Percentiles rank a stretch among this genome's conserved stretches.
phyloP scores from a whole-genome alignment of 371 early-diverging fungal genomes.

The Mortierella sp. region DNA sequence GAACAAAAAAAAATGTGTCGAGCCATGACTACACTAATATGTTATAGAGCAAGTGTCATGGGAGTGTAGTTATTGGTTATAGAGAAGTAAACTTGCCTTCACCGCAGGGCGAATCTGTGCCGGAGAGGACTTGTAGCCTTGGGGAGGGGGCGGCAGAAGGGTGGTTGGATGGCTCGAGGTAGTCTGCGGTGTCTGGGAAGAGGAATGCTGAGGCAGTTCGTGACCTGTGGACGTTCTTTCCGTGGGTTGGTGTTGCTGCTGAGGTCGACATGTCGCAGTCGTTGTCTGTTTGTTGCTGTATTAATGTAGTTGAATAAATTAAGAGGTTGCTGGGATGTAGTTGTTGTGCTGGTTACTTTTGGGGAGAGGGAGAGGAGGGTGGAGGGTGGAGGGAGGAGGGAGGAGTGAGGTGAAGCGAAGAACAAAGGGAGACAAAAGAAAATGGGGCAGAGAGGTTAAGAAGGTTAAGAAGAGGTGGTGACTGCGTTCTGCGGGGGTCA shows the following conservation, averaged over 20 bases:
- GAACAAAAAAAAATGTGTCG: not conserved
- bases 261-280: not conserved
- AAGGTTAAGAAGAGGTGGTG: not conserved
- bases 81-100: constrained; percentile 38
- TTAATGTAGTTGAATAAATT: not conserved
- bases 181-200: constrained; percentile 53
- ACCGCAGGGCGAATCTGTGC: constrained; percentile 55
- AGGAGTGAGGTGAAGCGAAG: not conserved
- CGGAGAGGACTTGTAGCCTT: constrained; percentile 50
- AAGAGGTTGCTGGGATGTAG: not conserved
- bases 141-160: constrained; percentile 45
- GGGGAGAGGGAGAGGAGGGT: not conserved
- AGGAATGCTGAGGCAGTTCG: constrained; percentile 41
- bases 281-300: not conserved
- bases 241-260: constrained; percentile 11
- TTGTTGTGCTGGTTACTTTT: not conserved
- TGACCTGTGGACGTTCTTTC: constrained; percentile 42
- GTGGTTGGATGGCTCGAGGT: constrained; percentile 38
- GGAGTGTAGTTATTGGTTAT: not conserved
- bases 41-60: not conserved
- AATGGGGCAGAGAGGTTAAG: not conserved
- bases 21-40: not conserved
- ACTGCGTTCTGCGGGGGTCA: constrained; percentile 6
- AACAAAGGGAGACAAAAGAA: not conserved
- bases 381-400: not conserved